Evolutionary conservation across 208 protist genomes (phyloP).

Genomic region (Acanthamoeba castellanii): DNA sequence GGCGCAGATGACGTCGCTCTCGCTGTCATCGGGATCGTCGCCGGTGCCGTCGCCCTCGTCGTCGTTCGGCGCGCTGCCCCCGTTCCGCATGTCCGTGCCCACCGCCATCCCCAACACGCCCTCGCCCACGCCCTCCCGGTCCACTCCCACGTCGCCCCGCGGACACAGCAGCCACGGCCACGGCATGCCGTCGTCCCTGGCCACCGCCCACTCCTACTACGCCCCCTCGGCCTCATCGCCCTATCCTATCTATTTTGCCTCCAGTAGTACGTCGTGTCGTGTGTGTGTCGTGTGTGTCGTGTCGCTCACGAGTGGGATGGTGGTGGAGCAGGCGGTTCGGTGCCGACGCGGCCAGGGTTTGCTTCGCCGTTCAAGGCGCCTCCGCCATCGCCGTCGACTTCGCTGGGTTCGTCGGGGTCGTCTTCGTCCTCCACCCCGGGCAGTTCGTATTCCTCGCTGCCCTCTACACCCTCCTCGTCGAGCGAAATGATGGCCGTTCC

Average conservation of each 20-base stretch:
- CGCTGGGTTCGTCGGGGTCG: background rate
- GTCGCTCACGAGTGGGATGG: background rate
- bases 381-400: background rate
- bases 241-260: conserved; percentile 23
- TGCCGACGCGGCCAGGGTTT: background rate
- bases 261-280: background rate
- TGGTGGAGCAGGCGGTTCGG: background rate
- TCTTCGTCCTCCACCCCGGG: background rate
- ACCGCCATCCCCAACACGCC: background rate
- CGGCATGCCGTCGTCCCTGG: background rate
- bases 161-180: background rate
- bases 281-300: background rate
- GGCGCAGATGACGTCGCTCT: background rate
- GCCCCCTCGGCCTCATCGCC: conserved; percentile 10
- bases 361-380: conserved; percentile 9
- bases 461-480: background rate
- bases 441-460: background rate
- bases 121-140: background rate
- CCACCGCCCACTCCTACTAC: background rate
- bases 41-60: background rate
- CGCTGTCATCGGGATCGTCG: background rate
- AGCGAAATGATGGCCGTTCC: background rate
- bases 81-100: background rate
- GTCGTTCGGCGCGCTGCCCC: background rate
- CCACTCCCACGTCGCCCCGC: background rate